A percentile compares a stretch with the other conserved stretches of the same genome.
These are phyloP conservation scores for Lumnitzera racemosa DNA, from an alignment of 345 rosid species.

Conservation along the genomic window DNA sequence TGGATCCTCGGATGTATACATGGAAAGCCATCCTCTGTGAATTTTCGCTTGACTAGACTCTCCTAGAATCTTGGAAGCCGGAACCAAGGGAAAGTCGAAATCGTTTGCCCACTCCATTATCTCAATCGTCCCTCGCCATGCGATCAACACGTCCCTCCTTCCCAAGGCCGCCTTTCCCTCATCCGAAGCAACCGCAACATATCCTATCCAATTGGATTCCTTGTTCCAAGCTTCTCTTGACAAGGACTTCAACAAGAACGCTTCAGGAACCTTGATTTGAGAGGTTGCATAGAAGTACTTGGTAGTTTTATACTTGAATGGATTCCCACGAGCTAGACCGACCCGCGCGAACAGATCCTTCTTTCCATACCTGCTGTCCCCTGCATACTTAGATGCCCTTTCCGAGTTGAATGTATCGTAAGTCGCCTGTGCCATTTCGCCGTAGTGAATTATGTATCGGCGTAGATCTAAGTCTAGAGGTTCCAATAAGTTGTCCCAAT, in stretches of 20 bases:
- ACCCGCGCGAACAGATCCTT: slow-evolving; percentile 46
- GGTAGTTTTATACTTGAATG: slow-evolving; percentile 38
- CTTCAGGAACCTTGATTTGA: slow-evolving; percentile 39
- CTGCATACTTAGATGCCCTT: slow-evolving; percentile 47
- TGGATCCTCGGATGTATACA: slow-evolving; percentile 40
- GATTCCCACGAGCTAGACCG: slow-evolving; percentile 39
- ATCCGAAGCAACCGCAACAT: slow-evolving; percentile 71
- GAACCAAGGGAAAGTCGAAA: slow-evolving; percentile 45
- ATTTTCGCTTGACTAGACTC: slow-evolving; percentile 12
- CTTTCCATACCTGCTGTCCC: slow-evolving; percentile 46
- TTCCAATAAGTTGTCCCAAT: slow-evolving; percentile 55
- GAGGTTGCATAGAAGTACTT: slow-evolving; percentile 62
- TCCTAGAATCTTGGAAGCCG: slow-evolving; percentile 44
- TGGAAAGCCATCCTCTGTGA: slow-evolving; percentile 39
- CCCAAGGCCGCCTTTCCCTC: slow-evolving; percentile 49
- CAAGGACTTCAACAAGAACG: slow-evolving; percentile 44
- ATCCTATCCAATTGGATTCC: slow-evolving; percentile 84
- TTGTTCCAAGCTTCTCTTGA: slow-evolving; percentile 79
- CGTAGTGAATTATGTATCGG: slow-evolving; percentile 58
- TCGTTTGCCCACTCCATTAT: slow-evolving; percentile 66
- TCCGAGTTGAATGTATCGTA: slow-evolving; percentile 60
- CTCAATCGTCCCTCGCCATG: slow-evolving; percentile 77
- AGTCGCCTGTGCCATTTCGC: slow-evolving; percentile 71
- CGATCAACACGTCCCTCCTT: slow-evolving; percentile 69
- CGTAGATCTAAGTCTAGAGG: slow-evolving; percentile 79